Base-by-base conservation (phyloP, 257 asterid species). In the Gentiana macrophylla region DNA sequence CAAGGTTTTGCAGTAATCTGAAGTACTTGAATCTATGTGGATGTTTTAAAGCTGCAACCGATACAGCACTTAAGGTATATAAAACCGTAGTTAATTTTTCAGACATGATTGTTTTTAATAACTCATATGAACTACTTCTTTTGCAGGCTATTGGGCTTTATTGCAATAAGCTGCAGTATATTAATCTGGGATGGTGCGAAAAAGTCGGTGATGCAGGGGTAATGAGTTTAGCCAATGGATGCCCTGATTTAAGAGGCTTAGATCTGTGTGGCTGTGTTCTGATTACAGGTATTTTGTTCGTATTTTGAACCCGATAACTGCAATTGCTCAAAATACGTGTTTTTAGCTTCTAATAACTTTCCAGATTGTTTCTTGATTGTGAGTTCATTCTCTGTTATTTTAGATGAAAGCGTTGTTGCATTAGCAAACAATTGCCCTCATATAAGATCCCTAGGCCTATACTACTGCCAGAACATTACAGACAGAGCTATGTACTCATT, bases 161-260 rank as follows among this genome's bases (percentile, higher is more conserved):
- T 70, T 92, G 99, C 71, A 70, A 71, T 67, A 83, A 86, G 55
- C 48, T 92, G 94, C 97, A 81, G 76, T 65, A 74, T 3, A 56
- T 92, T 69, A 92, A 76, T 69, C 80, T 92, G 5, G 99, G 99
- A 57, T 92, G 99, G 99, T 92, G 99, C 3, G 99, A 92, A 33
- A 77, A 75, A n/a, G 76, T 92, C 45, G 67, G 94, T 11, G 99
- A 92, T 68, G 87, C 77, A 60, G 99, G 99, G 34, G 95, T 92
- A 11, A 92, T 76, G 78, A 88, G 97, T 66, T 79, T 92, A 53
- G 99, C 99, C 33, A 81, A 85, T 63, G 95, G 99, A 8, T 92
- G 99, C 74, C 95, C 97, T 49, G 85, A 88, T 71, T 83, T 92
- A 59, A 67, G 77, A 71, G 87, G 84, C 41, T 89, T 92, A 0